A percentile compares a stretch with the other conserved stretches of the same genome.
These are phyloP conservation scores for Teratosphaeria nubilosa DNA, from an alignment of 2,329 filamentous ascomycete species.

Conservation along the genomic window DNA sequence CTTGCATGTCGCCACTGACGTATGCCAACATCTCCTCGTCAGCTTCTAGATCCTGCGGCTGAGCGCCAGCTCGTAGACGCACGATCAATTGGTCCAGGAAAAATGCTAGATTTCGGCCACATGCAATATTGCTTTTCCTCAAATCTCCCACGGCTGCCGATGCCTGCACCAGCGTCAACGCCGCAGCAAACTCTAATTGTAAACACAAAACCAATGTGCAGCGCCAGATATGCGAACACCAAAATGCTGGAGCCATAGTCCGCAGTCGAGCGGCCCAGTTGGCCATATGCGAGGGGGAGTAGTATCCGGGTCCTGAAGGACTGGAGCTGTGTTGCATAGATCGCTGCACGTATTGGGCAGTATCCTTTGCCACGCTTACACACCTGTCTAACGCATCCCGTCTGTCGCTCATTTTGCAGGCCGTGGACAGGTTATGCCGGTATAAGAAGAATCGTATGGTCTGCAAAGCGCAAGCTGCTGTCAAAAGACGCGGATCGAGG, in stretches of 20 bases:
- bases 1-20: constrained; percentile 76
- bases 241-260: constrained; percentile 60
- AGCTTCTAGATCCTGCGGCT: constrained; percentile 38
- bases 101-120: constrained; percentile 72
- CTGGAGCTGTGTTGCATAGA: constrained; percentile 38
- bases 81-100: constrained; percentile 61
- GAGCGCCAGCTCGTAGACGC: constrained; percentile 36
- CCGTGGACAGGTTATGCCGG: constrained; percentile 74
- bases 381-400: constrained; percentile 68
- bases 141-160: constrained; percentile 60
- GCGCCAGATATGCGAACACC: constrained; percentile 79
- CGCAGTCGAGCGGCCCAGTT: constrained; percentile 49
- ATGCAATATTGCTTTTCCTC: constrained; percentile 63
- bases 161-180: constrained; percentile 62
- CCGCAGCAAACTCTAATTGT: constrained; percentile 60
- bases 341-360: constrained; percentile 63
- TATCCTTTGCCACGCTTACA: constrained; percentile 64
- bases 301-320: constrained; percentile 11
- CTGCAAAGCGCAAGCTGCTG: constrained; percentile 68
- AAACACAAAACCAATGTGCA: constrained; percentile 73
- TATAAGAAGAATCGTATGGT: constrained; percentile 77
- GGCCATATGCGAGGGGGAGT: constrained; percentile 24
- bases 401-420: constrained; percentile 56
- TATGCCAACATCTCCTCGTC: constrained; percentile 89
- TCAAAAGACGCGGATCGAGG: constrained; percentile 64